These are phyloP conservation scores for Apiospora kogelbergensis DNA, from an alignment of 2,329 filamentous ascomycete species.

Conservation along the genomic window DNA sequence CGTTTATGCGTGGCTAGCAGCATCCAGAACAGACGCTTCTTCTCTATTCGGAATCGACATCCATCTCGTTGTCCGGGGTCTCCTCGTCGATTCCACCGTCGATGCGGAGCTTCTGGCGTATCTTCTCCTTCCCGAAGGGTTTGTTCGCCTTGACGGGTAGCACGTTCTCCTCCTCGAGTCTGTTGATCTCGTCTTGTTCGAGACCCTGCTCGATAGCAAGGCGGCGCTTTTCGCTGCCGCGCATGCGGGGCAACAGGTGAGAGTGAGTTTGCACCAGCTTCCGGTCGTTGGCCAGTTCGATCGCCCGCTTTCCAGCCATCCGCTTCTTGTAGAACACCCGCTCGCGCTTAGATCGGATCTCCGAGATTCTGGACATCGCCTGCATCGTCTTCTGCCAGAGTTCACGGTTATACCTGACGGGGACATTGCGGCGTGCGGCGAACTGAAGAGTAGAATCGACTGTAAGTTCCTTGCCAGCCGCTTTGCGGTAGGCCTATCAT, in stretches of 20 bases:
- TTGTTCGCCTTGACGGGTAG: slow-evolving; percentile 29
- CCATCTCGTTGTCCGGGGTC: slow-evolving; percentile 19
- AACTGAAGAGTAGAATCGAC: slow-evolving; percentile 86
- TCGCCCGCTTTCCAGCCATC: slow-evolving; percentile 86
- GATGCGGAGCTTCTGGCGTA: slow-evolving; percentile 36
- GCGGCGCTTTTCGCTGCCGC: slow-evolving; percentile 60
- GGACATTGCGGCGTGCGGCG: slow-evolving; percentile 87
- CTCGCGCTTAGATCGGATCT: slow-evolving; percentile 83
- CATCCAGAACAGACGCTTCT: neutral
- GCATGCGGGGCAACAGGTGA: slow-evolving; percentile 80
- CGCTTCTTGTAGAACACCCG: slow-evolving; percentile 91
- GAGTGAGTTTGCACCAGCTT: slow-evolving; percentile 90
- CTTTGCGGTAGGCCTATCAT: slow-evolving; percentile 82
- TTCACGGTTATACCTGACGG: slow-evolving; percentile 93
- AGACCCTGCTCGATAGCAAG: slow-evolving; percentile 44
- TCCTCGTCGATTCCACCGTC: slow-evolving; percentile 43
- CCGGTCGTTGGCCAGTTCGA: slow-evolving; percentile 75
- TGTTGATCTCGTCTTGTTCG: slow-evolving; percentile 34
- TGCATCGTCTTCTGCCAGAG: slow-evolving; percentile 83
- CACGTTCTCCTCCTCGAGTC: slow-evolving; percentile 30
- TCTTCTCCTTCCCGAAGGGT: slow-evolving; percentile 41
- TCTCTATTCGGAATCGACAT: slow-evolving; percentile 30
- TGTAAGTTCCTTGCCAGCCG: slow-evolving; percentile 71
- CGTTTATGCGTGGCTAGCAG: neutral
- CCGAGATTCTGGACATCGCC: slow-evolving; percentile 86